Evolutionary conservation across 73 alveolate genomes (phyloP).

Genomic region (Paramecium biaurelia): DNA sequence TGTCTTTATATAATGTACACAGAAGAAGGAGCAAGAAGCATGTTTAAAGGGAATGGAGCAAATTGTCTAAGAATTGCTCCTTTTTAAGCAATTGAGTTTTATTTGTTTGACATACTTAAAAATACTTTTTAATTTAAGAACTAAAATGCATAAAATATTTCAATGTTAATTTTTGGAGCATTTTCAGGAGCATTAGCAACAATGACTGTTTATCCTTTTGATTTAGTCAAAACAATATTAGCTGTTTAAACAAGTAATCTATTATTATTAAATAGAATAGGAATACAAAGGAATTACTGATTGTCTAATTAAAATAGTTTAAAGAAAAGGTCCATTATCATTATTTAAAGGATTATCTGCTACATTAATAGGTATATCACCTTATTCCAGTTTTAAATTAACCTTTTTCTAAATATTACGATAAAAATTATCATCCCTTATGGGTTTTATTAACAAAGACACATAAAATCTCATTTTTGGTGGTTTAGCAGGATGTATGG

Average conservation of each 20-base stretch:
- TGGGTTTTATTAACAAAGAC: background rate
- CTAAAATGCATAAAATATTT: background rate
- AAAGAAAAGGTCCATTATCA: conserved; percentile 17
- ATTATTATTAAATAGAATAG: background rate
- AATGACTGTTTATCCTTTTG: conserved; percentile 53
- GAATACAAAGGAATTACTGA: background rate
- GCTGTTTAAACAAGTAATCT: conserved; percentile 28
- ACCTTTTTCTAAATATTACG: conserved; percentile 36
- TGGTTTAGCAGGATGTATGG: conserved; percentile 62
- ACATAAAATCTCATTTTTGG: conserved; percentile 21
- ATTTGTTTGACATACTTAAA: conserved; percentile 35
- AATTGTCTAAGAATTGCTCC: conserved; percentile 58
- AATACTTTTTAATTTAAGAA: background rate
- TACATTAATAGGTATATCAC: conserved; percentile 51
- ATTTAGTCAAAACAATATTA: conserved; percentile 53
- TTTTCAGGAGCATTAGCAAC: conserved; percentile 49
- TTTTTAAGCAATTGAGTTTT: conserved; percentile 57
- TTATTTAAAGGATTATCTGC: conserved; percentile 56
- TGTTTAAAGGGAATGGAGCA: conserved; percentile 56
- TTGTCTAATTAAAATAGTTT: background rate
- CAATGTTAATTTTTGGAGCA: conserved; percentile 41
- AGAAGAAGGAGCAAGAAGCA: background rate
- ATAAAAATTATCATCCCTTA: background rate
- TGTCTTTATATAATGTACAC: conserved; percentile 27
- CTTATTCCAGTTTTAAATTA: conserved; percentile 51